Evolutionary conservation across 1,139 yeast species (phyloP), one percentile per base, ranked within the genome.

Genomic region (Neolecta irregularis): DNA sequence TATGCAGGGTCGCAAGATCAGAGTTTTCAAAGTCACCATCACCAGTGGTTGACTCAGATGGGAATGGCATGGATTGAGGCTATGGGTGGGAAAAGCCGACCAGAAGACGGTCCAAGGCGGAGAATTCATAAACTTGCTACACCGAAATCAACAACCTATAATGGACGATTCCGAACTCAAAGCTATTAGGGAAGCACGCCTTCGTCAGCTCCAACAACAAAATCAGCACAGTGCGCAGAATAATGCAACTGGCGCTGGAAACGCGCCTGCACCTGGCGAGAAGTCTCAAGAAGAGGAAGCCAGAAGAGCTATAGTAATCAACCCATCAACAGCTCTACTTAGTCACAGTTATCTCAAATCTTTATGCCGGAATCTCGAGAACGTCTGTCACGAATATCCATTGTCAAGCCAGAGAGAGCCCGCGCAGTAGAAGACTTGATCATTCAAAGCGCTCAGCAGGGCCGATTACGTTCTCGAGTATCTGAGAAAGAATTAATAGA

Each of bases 361-460:
- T 61, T 88, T 33, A 79, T 78, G 41, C 74, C 83, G 5, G 71
- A 67, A 35, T 98, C 96, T 1, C 65, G 93, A 36, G 96, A 88
- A 54, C 65, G 98, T 44, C 64, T 88, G 38, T 71, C 88, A 24
- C 64, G 98, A 41, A 93, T 88, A 21, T 64, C 85, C 30, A 69
- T 88, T 50, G 98, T 88, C 29, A 69, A 88, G 50, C 91, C 92
- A 2, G 96, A 88, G 40, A 64, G 96, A 37, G 96, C 93, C 1
- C 32, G n/a, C 13, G 24, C 29, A 4, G 95, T 85, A n/a, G 96
- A 88, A 51, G 74, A 75, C 44, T 71, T 85, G 50, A 58, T 88
- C 33, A 57, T 77, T 24, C 70, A 74, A 46, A 58, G 85, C 54
- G 79, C 75, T n/a, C 70, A 73, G 38, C 65, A 76, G 48, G 96